Conservation (phyloP, 2,329 filamentous ascomycete genomes). For the Ceratocystis variospora region DNA sequence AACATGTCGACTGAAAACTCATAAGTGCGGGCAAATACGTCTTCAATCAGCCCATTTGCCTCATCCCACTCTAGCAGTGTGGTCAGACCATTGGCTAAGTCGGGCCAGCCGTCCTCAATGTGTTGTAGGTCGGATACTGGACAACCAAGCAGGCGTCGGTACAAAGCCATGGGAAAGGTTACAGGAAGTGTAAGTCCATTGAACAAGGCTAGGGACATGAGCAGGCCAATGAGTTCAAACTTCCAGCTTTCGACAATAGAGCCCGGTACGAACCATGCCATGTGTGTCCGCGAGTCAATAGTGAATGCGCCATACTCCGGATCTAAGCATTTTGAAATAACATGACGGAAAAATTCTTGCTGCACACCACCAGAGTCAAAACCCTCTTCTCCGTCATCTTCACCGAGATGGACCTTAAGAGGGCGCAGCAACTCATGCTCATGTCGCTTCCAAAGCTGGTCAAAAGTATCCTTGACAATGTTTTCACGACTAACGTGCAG, state of each 20-base stretch:
- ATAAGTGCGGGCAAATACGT: slow-evolving; percentile 72
- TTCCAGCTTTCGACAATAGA: slow-evolving; percentile 76
- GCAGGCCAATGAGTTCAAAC: slow-evolving; percentile 73
- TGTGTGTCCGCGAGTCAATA: slow-evolving; percentile 58
- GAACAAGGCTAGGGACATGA: slow-evolving; percentile 83
- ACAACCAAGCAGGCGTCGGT: slow-evolving; percentile 60
- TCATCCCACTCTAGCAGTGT: slow-evolving; percentile 64
- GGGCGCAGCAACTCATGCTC: slow-evolving; percentile 69
- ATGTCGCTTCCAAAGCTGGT: slow-evolving; percentile 82
- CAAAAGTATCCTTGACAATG: slow-evolving; percentile 59
- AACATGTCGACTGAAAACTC: slow-evolving; percentile 59
- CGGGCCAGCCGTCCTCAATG: slow-evolving; percentile 78
- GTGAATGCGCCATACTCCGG: slow-evolving; percentile 70
- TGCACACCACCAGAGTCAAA: slow-evolving; percentile 91
- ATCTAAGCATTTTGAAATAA: slow-evolving; percentile 65
- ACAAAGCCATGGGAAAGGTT: slow-evolving; percentile 74
- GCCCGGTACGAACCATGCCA: slow-evolving; percentile 78
- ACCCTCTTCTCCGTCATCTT: slow-evolving; percentile 71
- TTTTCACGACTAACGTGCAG: slow-evolving; percentile 53
- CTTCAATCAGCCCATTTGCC: slow-evolving; percentile 59
- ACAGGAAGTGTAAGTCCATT: slow-evolving; percentile 86
- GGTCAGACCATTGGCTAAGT: slow-evolving; percentile 59
- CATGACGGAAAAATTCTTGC: slow-evolving; percentile 85
- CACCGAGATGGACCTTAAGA: slow-evolving; percentile 75
- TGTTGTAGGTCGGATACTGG: slow-evolving; percentile 58